These are phyloP conservation scores for Echinochloa phyllopogon DNA, from an alignment of 176 grass and related monocot species.

Conservation along the genomic window DNA sequence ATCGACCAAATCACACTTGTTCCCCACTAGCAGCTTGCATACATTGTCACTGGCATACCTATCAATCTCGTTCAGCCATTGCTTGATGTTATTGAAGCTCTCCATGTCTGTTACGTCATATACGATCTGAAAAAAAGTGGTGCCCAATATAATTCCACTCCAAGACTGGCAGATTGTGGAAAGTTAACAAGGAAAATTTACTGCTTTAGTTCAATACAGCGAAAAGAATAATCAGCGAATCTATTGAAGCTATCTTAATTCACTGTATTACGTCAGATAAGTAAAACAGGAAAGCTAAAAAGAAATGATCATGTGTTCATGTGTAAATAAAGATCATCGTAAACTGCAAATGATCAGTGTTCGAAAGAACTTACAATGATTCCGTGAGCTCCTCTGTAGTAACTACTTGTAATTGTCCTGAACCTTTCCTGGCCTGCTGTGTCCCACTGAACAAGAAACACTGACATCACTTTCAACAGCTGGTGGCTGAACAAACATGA, in stretches of 20 bases:
- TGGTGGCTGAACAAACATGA: constrained; percentile 23
- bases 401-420: constrained; percentile 95
- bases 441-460: constrained; percentile 77
- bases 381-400: constrained; percentile 97
- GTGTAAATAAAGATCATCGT: background rate
- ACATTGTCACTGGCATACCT: constrained; percentile 94
- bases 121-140: constrained; percentile 63
- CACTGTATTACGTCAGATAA: background rate
- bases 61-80: constrained; percentile 95
- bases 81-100: constrained; percentile 94
- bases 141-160: constrained; percentile 5
- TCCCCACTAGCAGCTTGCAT: constrained; percentile 97
- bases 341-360: constrained; percentile 24
- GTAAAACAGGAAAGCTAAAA: background rate
- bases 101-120: constrained; percentile 90
- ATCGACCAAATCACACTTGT: constrained; percentile 89
- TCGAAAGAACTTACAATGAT: constrained; percentile 70
- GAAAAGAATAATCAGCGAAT: background rate
- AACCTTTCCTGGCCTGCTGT: constrained; percentile 95
- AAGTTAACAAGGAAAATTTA: background rate
- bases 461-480: constrained; percentile 35
- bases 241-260: background rate
- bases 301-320: background rate
- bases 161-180: background rate
- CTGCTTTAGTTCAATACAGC: background rate